A percentile compares a stretch with the other conserved stretches of the same genome.
phyloP scores from a whole-genome alignment of 2,329 filamentous ascomycete genomes.

The Neurospora sp. region DNA sequence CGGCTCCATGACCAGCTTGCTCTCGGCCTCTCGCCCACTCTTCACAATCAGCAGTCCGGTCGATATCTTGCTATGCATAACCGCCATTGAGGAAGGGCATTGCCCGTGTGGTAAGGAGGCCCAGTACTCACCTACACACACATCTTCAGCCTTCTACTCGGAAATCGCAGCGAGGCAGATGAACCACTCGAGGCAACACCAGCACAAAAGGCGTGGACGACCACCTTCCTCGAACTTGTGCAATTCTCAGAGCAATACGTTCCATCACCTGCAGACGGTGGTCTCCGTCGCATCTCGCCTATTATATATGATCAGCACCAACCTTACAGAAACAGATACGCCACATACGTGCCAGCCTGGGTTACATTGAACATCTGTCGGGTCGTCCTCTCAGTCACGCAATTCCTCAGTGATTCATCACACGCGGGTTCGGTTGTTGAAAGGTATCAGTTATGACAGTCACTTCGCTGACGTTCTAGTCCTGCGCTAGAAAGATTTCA shows the following conservation, averaged over 20 bases:
- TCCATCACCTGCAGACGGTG: neutral
- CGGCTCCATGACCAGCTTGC: neutral
- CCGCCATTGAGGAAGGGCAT: neutral
- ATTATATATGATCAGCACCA: neutral
- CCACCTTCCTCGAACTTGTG: neutral
- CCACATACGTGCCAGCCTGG: neutral
- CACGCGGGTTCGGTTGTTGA: neutral
- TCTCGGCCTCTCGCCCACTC: neutral
- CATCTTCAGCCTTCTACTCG: neutral
- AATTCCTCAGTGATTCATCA: neutral
- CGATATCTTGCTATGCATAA: neutral
- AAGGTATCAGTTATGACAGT: neutral
- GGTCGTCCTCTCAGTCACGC: neutral
- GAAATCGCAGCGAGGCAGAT: neutral
- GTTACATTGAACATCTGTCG: neutral
- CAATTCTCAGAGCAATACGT: neutral
- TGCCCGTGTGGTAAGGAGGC: neutral
- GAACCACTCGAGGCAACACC: neutral
- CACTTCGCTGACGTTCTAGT: neutral
- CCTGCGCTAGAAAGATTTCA: neutral
- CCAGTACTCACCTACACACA: neutral
- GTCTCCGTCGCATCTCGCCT: neutral
- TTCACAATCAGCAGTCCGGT: neutral
- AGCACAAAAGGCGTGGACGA: neutral
- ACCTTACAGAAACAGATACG: neutral